Percentiles rank a stretch among this genome's conserved stretches.
These are phyloP conservation scores for Barnettozyma botsteinii DNA, from an alignment of 805 yeast genomes.

Conservation along the genomic window DNA sequence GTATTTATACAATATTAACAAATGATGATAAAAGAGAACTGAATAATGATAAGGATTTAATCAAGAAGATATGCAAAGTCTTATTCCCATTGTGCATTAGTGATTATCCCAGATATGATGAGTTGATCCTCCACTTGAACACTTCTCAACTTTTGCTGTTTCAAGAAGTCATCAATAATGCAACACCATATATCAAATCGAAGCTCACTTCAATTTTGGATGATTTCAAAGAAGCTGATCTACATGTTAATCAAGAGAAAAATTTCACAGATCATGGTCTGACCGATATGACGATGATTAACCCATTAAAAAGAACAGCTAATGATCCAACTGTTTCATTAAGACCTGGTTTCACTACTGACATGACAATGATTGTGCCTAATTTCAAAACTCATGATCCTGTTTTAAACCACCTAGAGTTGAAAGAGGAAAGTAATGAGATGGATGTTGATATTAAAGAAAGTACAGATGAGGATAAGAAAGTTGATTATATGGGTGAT, in stretches of 20 bases:
- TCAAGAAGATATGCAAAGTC: conserved; percentile 10
- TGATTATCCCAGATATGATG: conserved; percentile 25
- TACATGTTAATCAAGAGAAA: conserved; percentile 6
- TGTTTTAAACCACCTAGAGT: no score
- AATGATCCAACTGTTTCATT: conserved; percentile 15
- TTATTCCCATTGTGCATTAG: conserved; percentile 23
- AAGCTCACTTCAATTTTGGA: conserved; percentile 22
- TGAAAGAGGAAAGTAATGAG: background rate
- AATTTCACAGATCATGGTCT: conserved; percentile 17
- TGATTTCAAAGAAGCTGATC: conserved; percentile 21
- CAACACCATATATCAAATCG: conserved; percentile 17
- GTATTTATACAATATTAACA: conserved; percentile 17
- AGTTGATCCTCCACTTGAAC: conserved; percentile 16
- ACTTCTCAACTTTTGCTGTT: conserved; percentile 9
- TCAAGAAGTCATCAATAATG: conserved; percentile 2
- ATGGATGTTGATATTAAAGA: conserved; percentile 13
- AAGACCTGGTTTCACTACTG: conserved; percentile 19
- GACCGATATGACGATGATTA: conserved; percentile 28
- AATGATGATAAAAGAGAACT: conserved; percentile 13
- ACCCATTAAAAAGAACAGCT: conserved; percentile 14
- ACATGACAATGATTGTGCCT: conserved; percentile 36
- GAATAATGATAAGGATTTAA: background rate
- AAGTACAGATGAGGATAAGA: background rate
- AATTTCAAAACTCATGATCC: conserved; percentile 6
- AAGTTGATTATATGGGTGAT: conserved; percentile 20